phyloP scores from a whole-genome alignment of 163 green algal genomes.

The Scenedesmus sp. region DNA sequence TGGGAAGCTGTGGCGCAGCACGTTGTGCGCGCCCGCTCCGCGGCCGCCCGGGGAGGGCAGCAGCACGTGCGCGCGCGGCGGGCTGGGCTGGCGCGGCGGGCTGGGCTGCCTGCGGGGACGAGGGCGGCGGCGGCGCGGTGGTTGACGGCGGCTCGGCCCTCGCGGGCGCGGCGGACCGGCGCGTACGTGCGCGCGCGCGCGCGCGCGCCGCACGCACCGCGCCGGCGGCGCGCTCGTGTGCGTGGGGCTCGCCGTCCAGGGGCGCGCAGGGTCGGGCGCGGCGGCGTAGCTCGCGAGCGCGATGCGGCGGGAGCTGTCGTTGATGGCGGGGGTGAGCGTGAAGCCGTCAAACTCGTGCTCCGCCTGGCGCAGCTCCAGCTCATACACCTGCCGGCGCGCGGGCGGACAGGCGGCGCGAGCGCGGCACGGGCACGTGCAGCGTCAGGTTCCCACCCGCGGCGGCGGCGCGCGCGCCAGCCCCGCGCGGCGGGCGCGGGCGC shows the following conservation, averaged over 20 bases:
- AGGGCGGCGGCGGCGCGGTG: too few relatives aligned
- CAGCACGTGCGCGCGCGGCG: not conserved
- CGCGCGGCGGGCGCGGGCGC: too few relatives aligned
- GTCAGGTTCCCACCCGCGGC: too few relatives aligned
- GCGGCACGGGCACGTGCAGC: too few relatives aligned
- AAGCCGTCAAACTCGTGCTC: constrained; percentile 3
- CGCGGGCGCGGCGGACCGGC: too few relatives aligned
- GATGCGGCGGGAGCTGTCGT: constrained; percentile 8
- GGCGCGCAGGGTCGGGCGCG: constrained; percentile 21
- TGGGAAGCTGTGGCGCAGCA: constrained; percentile 21
- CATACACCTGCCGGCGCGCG: constrained; percentile 1
- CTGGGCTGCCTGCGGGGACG: constrained; percentile 18
- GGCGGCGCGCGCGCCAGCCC: too few relatives aligned
- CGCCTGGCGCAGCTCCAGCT: not conserved
- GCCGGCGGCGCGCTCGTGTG: constrained; percentile 5
- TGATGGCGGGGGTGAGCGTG: constrained; percentile 13
- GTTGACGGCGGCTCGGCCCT: too few relatives aligned
- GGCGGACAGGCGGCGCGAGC: too few relatives aligned
- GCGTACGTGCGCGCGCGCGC: too few relatives aligned
- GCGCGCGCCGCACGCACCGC: too few relatives aligned
- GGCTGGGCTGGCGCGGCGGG: constrained; percentile 1
- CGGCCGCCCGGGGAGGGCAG: too few relatives aligned
- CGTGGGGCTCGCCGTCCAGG: constrained; percentile 19
- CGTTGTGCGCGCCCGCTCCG: too few relatives aligned
- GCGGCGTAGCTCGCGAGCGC: constrained; percentile 17